phyloP scores from a whole-genome alignment of 2,329 filamentous ascomycete species.

The Colletotrichum lindemuthianum region DNA sequence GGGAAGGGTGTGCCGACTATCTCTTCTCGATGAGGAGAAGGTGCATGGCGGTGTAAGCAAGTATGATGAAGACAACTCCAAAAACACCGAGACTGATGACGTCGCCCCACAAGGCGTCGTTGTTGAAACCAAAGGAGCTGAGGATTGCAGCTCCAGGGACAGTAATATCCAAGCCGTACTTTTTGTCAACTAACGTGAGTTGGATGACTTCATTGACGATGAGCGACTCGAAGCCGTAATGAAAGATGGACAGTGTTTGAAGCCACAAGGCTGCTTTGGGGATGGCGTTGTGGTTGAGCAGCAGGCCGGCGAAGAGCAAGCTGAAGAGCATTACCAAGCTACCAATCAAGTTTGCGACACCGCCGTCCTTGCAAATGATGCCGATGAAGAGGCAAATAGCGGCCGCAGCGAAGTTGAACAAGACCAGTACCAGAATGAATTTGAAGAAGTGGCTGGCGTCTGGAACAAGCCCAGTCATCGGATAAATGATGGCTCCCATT shows the following conservation, averaged over 20 bases:
- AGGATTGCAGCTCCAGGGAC: conserved; percentile 94
- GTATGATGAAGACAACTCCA: conserved; percentile 81
- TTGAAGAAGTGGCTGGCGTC: conserved; percentile 86
- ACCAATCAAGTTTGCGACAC: conserved; percentile 92
- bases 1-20: conserved; percentile 50
- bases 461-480: conserved; percentile 93
- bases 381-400: conserved; percentile 96
- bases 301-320: conserved; percentile 89
- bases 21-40: conserved; percentile 90
- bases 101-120: conserved; percentile 85
- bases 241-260: conserved; percentile 95
- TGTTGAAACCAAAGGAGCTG: conserved; percentile 94
- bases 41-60: conserved; percentile 95
- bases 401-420: conserved; percentile 95
- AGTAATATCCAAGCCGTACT: conserved; percentile 96
- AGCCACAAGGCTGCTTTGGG: conserved; percentile 88
- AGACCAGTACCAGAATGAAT: conserved; percentile 89
- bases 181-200: conserved; percentile 88
- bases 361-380: conserved; percentile 90
- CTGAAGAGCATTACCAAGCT: conserved; percentile 98
- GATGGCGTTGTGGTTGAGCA: conserved; percentile 95
- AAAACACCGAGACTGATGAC: conserved; percentile 84
- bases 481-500: conserved; percentile 95
- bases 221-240: conserved; percentile 95
- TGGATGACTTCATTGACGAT: conserved; percentile 97